These are phyloP conservation scores for Larix kaempferi DNA, from an alignment of 75 land plant genomes.

Conservation along the genomic window DNA sequence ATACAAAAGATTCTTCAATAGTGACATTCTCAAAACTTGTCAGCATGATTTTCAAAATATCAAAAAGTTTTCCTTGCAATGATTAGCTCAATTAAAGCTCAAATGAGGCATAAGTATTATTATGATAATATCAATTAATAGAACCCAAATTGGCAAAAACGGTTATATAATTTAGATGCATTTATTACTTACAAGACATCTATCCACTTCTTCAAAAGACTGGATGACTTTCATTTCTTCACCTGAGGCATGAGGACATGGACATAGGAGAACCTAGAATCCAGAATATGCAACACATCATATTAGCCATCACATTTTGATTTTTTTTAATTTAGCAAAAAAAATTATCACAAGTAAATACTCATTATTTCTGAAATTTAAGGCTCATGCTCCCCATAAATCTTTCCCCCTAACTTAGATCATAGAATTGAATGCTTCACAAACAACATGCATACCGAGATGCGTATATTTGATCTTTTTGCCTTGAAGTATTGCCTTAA, in stretches of 20 bases:
- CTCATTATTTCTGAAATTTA: too few species aligned
- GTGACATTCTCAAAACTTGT: neutral
- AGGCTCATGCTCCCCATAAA: neutral
- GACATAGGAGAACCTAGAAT: too few species aligned
- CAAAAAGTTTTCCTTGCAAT: neutral
- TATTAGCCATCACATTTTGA: too few species aligned
- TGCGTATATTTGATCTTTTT: slow-evolving; percentile 14
- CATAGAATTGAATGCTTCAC: neutral
- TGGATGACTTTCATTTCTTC: too few species aligned
- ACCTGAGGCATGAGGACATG: too few species aligned
- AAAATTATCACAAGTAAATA: too few species aligned
- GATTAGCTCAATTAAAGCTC: neutral
- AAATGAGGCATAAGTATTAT: neutral
- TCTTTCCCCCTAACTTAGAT: neutral
- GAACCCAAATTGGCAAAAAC: neutral
- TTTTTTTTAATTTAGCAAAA: too few species aligned
- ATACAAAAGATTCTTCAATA: neutral
- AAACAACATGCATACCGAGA: slow-evolving; percentile 18
- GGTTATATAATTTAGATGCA: neutral
- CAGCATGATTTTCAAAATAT: neutral
- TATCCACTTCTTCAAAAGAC: too few species aligned
- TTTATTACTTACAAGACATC: neutral
- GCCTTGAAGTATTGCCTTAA: slow-evolving; percentile 12
- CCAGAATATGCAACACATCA: too few species aligned
- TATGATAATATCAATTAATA: neutral